Conservation (phyloP, 2,329 filamentous ascomycete genomes). For the Microsporum audouinii region DNA sequence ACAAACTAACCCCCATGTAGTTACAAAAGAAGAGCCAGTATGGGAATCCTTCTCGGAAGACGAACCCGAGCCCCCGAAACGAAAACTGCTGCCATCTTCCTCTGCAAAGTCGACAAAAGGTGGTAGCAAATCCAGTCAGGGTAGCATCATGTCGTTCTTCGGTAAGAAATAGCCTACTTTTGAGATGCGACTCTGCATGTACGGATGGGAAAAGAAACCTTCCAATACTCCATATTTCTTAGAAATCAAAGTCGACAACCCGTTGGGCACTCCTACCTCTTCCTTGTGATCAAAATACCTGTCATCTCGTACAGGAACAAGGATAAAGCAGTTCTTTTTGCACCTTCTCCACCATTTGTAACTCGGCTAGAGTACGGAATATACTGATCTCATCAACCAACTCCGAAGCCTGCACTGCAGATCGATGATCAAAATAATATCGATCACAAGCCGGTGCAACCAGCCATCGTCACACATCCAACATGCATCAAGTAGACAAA, state of each 20-base stretch:
- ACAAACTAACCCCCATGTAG: slow-evolving; percentile 34
- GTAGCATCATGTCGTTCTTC: slow-evolving; percentile 89
- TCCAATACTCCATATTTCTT: not conserved
- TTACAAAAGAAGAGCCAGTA: slow-evolving; percentile 69
- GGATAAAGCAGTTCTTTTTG: not conserved
- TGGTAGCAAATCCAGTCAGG: slow-evolving; percentile 43
- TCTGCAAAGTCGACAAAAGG: slow-evolving; percentile 13
- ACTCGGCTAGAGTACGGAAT: not conserved
- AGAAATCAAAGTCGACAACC: not conserved
- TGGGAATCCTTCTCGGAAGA: slow-evolving; percentile 96
- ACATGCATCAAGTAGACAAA: not conserved
- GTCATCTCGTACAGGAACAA: not conserved
- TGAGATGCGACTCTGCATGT: slow-evolving; percentile 34
- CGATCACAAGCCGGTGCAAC: not conserved
- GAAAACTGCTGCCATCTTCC: slow-evolving; percentile 37
- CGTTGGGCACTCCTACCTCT: not conserved
- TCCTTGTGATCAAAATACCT: not conserved
- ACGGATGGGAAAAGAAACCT: slow-evolving; percentile 43
- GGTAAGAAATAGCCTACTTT: slow-evolving; percentile 54
- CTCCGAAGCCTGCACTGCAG: not conserved
- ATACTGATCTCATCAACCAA: not conserved
- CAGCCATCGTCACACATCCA: not conserved
- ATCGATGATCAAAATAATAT: not conserved
- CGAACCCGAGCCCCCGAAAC: slow-evolving; percentile 48
- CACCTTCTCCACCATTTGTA: not conserved